A percentile compares a stretch with the other conserved stretches of the same genome.
These are phyloP conservation scores for Penicillium waksmanii DNA, from an alignment of 495 filamentous ascomycete genomes.

Conservation along the genomic window DNA sequence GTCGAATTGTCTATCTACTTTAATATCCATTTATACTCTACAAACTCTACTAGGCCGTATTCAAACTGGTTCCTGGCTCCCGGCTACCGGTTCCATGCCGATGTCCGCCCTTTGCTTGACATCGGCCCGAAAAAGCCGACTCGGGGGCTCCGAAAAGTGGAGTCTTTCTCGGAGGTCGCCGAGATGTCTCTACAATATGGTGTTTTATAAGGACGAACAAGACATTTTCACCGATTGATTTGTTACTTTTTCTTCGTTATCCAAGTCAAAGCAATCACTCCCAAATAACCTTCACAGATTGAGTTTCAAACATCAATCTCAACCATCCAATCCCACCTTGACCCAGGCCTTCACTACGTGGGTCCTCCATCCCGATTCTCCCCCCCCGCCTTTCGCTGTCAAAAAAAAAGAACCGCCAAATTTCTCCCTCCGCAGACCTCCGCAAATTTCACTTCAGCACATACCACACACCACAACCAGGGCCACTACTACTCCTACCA, in stretches of 20 bases:
- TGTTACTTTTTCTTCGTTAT: no score
- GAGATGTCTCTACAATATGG: not conserved
- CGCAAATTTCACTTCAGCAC: slow-evolving; percentile 3
- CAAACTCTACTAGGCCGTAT: no score
- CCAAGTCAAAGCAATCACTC: no score
- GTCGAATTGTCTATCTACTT: no score
- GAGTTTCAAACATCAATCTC: no score
- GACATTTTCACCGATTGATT: not conserved
- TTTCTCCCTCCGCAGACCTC: not conserved
- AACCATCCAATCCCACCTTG: not conserved
- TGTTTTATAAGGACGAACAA: not conserved
- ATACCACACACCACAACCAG: not conserved
- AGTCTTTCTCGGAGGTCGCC: not conserved
- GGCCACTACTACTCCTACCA: not conserved
- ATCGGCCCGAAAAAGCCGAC: not conserved
- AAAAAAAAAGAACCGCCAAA: not conserved
- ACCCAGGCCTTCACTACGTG: not conserved
- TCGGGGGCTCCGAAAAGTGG: slow-evolving; percentile 2
- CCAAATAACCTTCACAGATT: no score
- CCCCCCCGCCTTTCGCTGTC: not conserved
- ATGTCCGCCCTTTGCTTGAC: slow-evolving; percentile 1
- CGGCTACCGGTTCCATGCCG: no score
- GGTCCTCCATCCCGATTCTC: not conserved
- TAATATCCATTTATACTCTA: no score
- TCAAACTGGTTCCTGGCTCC: no score